A percentile compares a stretch with the other conserved stretches of the same genome.
These are phyloP conservation scores for Dictyostelium discoideum DNA, from an alignment of 78 protist genomes.

Conservation along the genomic window DNA sequence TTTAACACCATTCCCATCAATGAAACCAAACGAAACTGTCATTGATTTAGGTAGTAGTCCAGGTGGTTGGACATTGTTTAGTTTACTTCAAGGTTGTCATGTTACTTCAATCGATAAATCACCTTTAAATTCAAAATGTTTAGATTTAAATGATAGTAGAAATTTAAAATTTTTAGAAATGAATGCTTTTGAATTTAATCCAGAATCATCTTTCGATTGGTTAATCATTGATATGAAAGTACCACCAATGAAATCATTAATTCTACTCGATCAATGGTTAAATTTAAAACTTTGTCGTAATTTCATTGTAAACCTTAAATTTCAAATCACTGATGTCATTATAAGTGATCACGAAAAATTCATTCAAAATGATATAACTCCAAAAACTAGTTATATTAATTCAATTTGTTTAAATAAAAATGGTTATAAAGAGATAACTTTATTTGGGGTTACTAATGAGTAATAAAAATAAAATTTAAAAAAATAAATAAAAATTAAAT, in stretches of 20 bases:
- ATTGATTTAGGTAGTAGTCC: conserved; percentile 46
- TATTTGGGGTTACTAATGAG: not conserved
- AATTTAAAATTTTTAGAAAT: not conserved
- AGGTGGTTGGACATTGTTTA: conserved; percentile 52
- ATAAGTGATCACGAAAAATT: not conserved
- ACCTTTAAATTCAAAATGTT: not conserved
- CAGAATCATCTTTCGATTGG: conserved; percentile 21
- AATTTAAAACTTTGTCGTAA: not conserved
- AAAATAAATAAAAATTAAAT: not conserved
- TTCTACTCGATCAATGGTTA: conserved; percentile 3
- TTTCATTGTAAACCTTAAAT: conserved; percentile 32
- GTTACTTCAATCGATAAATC: conserved; percentile 41
- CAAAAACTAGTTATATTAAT: conserved; percentile 5
- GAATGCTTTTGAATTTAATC: conserved; percentile 8
- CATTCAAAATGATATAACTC: not conserved
- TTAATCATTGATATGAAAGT: conserved; percentile 54
- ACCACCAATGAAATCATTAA: conserved; percentile 13
- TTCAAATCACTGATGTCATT: not conserved
- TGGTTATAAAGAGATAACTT: conserved; percentile 24
- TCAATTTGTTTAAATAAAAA: conserved; percentile 1
- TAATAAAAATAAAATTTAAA: not conserved
- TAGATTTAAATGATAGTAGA: not conserved
- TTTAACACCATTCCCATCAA: not conserved
- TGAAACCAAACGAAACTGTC: not conserved
- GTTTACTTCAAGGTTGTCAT: conserved; percentile 15